phyloP scores from a whole-genome alignment of 768 basidiomycete species.

The Podaxis sp. region DNA sequence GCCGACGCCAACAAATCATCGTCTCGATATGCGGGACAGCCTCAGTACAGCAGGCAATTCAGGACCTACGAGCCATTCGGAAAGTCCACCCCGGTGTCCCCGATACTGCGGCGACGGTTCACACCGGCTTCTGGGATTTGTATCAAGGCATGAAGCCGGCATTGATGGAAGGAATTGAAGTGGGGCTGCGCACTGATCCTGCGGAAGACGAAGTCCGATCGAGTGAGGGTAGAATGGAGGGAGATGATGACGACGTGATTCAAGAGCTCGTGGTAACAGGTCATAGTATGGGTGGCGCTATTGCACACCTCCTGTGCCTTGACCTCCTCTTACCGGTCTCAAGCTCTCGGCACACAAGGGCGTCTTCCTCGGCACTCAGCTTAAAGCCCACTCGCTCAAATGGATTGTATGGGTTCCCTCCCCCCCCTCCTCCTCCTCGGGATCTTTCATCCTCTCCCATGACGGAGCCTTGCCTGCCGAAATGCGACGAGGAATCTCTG shows the following conservation, averaged over 20 bases:
- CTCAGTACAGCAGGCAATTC: constrained; percentile 40
- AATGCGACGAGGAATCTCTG: constrained; percentile 2
- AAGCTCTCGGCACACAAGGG: background rate
- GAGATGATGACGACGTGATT: constrained; percentile 18
- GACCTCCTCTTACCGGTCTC: constrained; percentile 36
- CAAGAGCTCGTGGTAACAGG: constrained; percentile 51
- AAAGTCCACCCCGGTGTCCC: constrained; percentile 37
- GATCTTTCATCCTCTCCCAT: background rate
- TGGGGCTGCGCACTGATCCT: constrained; percentile 28
- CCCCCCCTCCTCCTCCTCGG: background rate
- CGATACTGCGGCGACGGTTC: constrained; percentile 34
- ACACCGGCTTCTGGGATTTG: constrained; percentile 56
- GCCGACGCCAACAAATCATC: constrained; percentile 42
- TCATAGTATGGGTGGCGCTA: constrained; percentile 56
- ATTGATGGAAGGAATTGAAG: constrained; percentile 36
- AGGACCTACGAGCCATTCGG: constrained; percentile 44
- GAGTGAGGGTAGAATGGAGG: background rate
- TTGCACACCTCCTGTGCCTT: constrained; percentile 50
- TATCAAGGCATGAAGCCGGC: constrained; percentile 41
- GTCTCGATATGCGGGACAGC: constrained; percentile 54
- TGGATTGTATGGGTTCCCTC: background rate
- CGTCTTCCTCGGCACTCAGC: background rate
- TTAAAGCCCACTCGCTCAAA: background rate
- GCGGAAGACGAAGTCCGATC: background rate
- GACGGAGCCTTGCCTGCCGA: background rate